phyloP scores from a whole-genome alignment of 306 rosid species.

The Prinsepia uniflora region DNA sequence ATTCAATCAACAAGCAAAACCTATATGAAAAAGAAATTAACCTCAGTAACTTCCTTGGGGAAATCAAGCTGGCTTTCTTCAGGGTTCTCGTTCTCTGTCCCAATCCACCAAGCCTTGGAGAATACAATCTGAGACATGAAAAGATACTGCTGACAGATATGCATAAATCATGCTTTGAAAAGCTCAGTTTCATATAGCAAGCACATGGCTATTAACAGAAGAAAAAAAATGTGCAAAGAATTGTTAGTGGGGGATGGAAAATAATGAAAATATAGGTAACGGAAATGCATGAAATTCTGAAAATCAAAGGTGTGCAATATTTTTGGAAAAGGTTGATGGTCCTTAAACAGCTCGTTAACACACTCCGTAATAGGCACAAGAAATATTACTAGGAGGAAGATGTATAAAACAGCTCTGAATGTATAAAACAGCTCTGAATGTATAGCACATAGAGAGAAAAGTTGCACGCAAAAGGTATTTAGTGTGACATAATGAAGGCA shows the following conservation, averaged over 20 bases:
- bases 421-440: not conserved
- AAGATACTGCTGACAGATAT: slow-evolving; percentile 21
- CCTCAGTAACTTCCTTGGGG: slow-evolving; percentile 65
- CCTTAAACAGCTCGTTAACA: not conserved
- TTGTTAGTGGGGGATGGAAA: not conserved
- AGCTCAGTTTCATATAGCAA: not conserved
- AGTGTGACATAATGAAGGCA: not conserved
- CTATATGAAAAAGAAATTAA: slow-evolving; percentile 25
- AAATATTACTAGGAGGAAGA: not conserved
- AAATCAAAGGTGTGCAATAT: not conserved
- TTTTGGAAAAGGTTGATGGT: not conserved
- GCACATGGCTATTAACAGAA: slow-evolving; percentile 3
- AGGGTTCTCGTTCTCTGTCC: slow-evolving; percentile 73
- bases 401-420: not conserved
- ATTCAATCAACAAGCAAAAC: slow-evolving; percentile 9
- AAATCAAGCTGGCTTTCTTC: slow-evolving; percentile 71
- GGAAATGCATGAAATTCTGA: not conserved
- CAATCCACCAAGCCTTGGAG: slow-evolving; percentile 97
- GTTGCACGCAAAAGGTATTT: not conserved
- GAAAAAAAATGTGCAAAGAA: not conserved
- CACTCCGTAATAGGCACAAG: not conserved
- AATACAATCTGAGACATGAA: slow-evolving; percentile 59
- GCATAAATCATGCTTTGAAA: not conserved
- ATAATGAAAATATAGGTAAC: not conserved
- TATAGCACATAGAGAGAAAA: not conserved